These are phyloP conservation scores for Quercus wislizeni DNA, from an alignment of 306 rosid species.

Conservation along the genomic window DNA sequence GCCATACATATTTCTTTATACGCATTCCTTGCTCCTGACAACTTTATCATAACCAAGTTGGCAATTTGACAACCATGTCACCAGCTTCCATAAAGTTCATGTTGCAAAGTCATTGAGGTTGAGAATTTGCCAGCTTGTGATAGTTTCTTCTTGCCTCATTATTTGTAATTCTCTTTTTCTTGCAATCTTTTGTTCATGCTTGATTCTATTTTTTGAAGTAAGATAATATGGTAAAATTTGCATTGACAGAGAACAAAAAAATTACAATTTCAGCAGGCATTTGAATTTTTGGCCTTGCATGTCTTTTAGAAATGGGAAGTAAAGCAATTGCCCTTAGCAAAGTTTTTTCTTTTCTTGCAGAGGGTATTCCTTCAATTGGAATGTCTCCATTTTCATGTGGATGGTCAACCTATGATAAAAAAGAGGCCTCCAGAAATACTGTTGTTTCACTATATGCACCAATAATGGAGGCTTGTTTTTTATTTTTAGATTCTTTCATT, in stretches of 20 bases:
- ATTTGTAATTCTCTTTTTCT: no score
- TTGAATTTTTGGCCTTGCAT: background rate
- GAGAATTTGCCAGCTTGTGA: background rate
- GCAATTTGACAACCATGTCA: background rate
- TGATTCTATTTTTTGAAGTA: background rate
- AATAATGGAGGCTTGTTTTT: background rate
- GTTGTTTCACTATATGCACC: constrained; percentile 8
- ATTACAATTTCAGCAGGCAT: background rate
- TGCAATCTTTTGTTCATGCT: background rate
- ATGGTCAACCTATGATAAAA: constrained; percentile 68
- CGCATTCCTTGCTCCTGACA: background rate
- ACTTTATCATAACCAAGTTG: background rate
- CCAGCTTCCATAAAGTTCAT: background rate
- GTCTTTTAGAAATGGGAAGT: constrained; percentile 4
- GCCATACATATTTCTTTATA: background rate
- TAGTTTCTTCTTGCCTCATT: no score
- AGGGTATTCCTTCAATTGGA: constrained; percentile 91
- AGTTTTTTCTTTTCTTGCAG: constrained; percentile 43
- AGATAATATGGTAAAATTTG: background rate
- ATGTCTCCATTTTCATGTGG: constrained; percentile 95
- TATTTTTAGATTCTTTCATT: background rate
- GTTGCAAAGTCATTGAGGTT: background rate
- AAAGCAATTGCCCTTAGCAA: constrained; percentile 7
- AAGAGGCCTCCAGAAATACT: constrained; percentile 30
- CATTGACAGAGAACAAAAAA: background rate